phyloP scores from a whole-genome alignment of 768 basidiomycete species.

The Mycena galopus region DNA sequence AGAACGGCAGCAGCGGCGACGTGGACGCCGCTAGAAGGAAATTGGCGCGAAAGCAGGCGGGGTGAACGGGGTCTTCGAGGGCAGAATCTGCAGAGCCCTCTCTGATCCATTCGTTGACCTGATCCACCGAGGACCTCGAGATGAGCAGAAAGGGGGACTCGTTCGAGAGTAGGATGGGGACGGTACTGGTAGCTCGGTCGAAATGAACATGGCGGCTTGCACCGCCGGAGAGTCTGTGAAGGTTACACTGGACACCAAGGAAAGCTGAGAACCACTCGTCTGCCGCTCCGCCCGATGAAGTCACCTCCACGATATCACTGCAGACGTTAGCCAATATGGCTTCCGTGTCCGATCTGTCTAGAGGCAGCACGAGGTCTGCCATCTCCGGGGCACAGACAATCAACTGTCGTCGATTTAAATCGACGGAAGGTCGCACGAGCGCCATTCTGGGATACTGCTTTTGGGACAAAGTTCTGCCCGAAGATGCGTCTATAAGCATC shows the following conservation, averaged over 20 bases:
- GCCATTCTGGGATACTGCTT: conserved; percentile 37
- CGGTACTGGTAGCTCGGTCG: conserved; percentile 28
- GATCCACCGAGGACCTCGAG: conserved; percentile 34
- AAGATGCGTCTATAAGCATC: conserved; percentile 31
- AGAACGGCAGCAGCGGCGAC: conserved; percentile 26
- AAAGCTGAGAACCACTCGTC: conserved; percentile 36
- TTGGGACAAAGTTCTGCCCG: conserved; percentile 34
- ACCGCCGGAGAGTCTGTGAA: conserved; percentile 22
- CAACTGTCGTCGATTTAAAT: conserved; percentile 19
- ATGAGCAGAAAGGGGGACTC: conserved; percentile 39
- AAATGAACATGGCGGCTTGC: conserved; percentile 35
- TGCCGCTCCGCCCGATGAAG: conserved; percentile 5
- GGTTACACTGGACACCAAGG: conserved; percentile 29
- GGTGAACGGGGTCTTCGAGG: conserved; percentile 14
- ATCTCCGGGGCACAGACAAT: conserved; percentile 28
- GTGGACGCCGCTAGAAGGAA: conserved; percentile 28
- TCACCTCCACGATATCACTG: conserved; percentile 26
- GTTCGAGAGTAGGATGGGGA: conserved; percentile 38
- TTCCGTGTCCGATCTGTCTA: conserved; percentile 16
- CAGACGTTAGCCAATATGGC: conserved; percentile 29
- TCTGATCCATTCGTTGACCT: conserved; percentile 34
- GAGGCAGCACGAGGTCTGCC: conserved; percentile 25
- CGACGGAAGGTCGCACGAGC: conserved; percentile 31
- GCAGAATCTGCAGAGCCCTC: not conserved
- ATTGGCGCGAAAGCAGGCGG: conserved; percentile 37